A percentile compares a stretch with the other conserved stretches of the same genome.
phyloP scores from a whole-genome alignment of 495 filamentous ascomycete genomes.

The Penicillium odoratum region DNA sequence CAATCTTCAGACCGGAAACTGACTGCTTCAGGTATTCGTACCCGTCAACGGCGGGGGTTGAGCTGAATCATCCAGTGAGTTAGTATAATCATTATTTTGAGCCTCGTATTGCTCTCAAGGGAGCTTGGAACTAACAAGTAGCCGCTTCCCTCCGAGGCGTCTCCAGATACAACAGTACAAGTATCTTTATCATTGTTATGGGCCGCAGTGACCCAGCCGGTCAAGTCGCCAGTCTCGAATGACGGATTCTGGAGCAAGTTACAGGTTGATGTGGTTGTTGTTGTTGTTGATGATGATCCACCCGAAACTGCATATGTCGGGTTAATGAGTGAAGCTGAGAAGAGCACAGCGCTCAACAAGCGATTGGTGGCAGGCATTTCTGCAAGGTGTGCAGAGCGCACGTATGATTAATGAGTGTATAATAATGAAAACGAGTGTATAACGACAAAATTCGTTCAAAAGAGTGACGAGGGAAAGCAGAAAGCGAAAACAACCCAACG shows the following conservation, averaged over 20 bases:
- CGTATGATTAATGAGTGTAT: not conserved
- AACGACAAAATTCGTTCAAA: not conserved
- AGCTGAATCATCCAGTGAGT: not conserved
- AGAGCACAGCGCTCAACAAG: not conserved
- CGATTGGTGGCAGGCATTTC: not conserved
- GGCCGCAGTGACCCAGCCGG: not conserved
- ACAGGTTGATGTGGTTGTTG: too few species aligned
- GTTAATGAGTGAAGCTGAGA: conserved; percentile 4
- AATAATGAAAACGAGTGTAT: not conserved
- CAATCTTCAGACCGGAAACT: not conserved
- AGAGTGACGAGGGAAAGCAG: not conserved
- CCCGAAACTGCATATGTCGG: not conserved
- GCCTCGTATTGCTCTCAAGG: not conserved
- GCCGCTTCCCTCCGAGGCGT: not conserved
- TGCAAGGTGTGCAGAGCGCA: not conserved
- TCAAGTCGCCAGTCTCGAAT: conserved; percentile 1
- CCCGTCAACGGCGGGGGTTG: not conserved
- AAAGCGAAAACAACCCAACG: not conserved
- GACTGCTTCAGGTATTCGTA: not conserved
- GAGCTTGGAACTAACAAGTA: conserved; percentile 1
- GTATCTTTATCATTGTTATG: not conserved
- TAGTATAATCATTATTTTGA: not conserved
- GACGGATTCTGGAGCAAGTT: not conserved
- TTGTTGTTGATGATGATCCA: too few species aligned
- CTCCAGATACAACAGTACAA: not conserved